Evolutionary conservation across 768 basidiomycete genomes (phyloP), one percentile per base, ranked within the genome.

Genomic region (Phylloporus sp.): DNA sequence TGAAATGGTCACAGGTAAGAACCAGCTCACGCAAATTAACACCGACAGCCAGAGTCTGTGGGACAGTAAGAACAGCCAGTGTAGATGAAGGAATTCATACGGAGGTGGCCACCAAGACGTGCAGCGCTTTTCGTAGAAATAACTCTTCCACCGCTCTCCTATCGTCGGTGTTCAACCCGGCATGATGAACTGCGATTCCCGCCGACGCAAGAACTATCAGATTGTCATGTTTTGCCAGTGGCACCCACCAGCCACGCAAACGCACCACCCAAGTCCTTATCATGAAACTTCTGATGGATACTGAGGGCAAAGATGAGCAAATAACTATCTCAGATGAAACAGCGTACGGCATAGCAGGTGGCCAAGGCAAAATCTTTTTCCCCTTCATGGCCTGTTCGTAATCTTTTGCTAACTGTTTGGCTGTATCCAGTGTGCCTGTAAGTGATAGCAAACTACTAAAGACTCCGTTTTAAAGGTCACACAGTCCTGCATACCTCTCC

Each of bases 111-210:
- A 92, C 74, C 3, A 97, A 69, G 26, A 93, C 69, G 24, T 77
- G 77, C 22, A 96, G 65, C 1, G 67, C 55, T 50, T 81, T 83
- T 40, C 74, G 76, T 27, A 84, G 54, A 58, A 82, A 99, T 9
- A 88, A 68, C 11, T 80, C 75, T 63, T 99, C 95, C 15, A 82
- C 82, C 1, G 74, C 60, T 40, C 75, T 75, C 31, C 93, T 78
- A 58, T 97, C 94, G 21, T 83, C 77, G 34, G 79, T 61, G 11
- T 71, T 76, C 41, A 97, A 66, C 2, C 95, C 95, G 5, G 93
- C 95, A 60, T 98, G 94, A 61, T 99, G 95, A 7, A 91, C 78
- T 10, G 90, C 92, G 38, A 98, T 81, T 1, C 95, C 96, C 43
- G 64, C 66, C 1, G 70, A 62, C n/a, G 81, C 82, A 26, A 94